A percentile compares a stretch with the other conserved stretches of the same genome.
Evolutionary conservation across 108 stramenopile genomes (phyloP).

Genomic region (Mayamaea pseudoterrestris): DNA sequence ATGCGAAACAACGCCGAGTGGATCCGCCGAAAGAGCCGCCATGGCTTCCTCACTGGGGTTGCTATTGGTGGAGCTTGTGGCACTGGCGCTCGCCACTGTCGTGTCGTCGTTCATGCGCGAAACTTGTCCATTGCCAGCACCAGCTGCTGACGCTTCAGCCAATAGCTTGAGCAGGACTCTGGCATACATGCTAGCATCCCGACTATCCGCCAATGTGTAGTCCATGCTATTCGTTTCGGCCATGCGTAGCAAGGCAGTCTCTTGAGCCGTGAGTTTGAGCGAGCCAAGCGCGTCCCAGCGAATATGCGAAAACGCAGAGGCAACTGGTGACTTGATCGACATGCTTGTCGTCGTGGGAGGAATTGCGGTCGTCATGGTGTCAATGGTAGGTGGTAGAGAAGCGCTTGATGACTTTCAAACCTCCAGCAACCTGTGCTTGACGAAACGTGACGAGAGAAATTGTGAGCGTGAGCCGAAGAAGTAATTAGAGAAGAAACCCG

Average conservation of each 20-base stretch:
- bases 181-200: constrained; percentile 86
- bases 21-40: constrained; percentile 60
- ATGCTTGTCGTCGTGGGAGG: constrained; percentile 28
- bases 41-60: constrained; percentile 31
- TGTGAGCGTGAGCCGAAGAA: too few relatives aligned
- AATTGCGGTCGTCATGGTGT: too few relatives aligned
- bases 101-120: constrained; percentile 10
- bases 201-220: constrained; percentile 76
- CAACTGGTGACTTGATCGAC: constrained; percentile 47
- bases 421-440: too few relatives aligned
- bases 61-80: too few relatives aligned
- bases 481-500: too few relatives aligned
- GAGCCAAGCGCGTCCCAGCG: constrained; percentile 75
- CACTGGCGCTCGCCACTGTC: too few relatives aligned
- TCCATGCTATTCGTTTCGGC: constrained; percentile 84
- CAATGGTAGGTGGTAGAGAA: too few relatives aligned
- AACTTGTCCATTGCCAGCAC: constrained; percentile 44
- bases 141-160: constrained; percentile 67
- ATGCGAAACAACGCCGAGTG: constrained; percentile 71
- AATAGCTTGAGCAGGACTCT: constrained; percentile 74
- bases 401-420: too few relatives aligned
- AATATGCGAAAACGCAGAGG: constrained; percentile 49
- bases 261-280: constrained; percentile 74
- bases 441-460: too few relatives aligned
- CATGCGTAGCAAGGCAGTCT: constrained; percentile 79